These are phyloP conservation scores for Xenosphaeropsis pyriputrescens DNA, from an alignment of 2,329 filamentous ascomycete genomes.

Conservation along the genomic window DNA sequence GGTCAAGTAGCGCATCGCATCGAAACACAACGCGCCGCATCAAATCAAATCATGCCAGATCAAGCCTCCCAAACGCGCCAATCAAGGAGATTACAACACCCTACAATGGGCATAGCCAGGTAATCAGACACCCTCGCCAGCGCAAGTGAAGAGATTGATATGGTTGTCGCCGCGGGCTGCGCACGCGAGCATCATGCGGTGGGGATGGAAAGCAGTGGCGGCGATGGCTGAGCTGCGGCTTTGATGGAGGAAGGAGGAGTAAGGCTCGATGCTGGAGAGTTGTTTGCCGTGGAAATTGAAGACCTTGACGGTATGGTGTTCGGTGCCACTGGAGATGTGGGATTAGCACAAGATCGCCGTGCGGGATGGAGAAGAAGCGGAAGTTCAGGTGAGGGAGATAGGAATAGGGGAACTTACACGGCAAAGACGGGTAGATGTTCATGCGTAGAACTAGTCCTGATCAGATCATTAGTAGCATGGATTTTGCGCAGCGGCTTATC, in stretches of 20 bases:
- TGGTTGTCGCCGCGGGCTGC: constrained; percentile 78
- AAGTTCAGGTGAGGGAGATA: constrained; percentile 1
- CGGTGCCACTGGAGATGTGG: constrained; percentile 54
- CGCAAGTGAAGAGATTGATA: constrained; percentile 75
- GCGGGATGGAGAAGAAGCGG: too few species aligned
- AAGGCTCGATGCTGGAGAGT: constrained; percentile 76
- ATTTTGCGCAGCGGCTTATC: constrained; percentile 62
- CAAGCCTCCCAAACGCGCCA: too few species aligned
- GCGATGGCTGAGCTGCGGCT: constrained; percentile 72
- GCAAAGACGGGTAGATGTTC: constrained; percentile 95
- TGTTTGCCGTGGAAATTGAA: constrained; percentile 77
- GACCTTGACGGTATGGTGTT: constrained; percentile 75
- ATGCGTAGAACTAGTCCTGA: constrained; percentile 81
- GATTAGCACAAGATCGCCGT: not conserved
- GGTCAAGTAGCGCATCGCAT: too few species aligned
- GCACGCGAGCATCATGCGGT: constrained; percentile 80
- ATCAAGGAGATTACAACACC: too few species aligned
- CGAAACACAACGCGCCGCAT: too few species aligned
- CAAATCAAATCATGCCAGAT: too few species aligned
- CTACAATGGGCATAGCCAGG: too few species aligned
- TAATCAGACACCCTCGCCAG: too few species aligned
- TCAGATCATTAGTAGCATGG: constrained; percentile 58
- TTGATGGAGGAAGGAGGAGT: constrained; percentile 75
- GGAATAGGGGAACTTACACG: constrained; percentile 45
- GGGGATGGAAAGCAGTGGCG: constrained; percentile 86